Base-by-base conservation (phyloP, 176 grass and related monocot genomes). In the Saccharum spontaneum region DNA sequence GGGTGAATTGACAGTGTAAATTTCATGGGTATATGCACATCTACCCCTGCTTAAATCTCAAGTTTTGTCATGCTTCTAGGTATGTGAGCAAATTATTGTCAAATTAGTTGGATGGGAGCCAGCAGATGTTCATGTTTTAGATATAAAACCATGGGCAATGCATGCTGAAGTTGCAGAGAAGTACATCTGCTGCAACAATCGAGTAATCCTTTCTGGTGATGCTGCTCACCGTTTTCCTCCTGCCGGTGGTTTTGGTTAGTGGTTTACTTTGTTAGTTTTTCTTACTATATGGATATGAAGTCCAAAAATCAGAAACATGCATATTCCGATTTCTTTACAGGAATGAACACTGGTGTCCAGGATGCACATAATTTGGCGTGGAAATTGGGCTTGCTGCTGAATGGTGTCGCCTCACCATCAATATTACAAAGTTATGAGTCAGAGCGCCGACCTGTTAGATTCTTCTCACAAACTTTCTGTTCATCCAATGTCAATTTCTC, bases 291-390 rank as follows among this genome's bases (percentile, higher is more conserved):
- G 45, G 10, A 74, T 8, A 16, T 28, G 43, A 67, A 73, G 55
- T 60, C 34, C 57, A 66, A 83, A 36, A 46, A 5, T 39, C 43
- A 49, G 20, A 73, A 71, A 79, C 77, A 22, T 78, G 39, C 14
- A 61, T 46, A 18, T 75, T 39, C 16, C 65, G 48, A 79, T 67
- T 59, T 91, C 87, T 77, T 92, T 84, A 28, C 78, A 98, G 97
- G 93, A 83, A 98, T 98, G 97, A 98, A 98, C 82, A 98, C 97
- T 40, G 97, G 97, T 82, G 37, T 98, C 83, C 97, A 95, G 77
- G 93, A 98, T 81, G 93, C 77, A 85, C 97, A 98, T 85, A 98
- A 95, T 84, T 81, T 98, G 80, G 97, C 93, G 68, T 98, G 97
- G 96, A 98, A 98, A 78, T 76, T 98, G 67, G 83, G 72, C 76